Base-by-base conservation (phyloP, 345 rosid genomes). In the Firmiana major region DNA sequence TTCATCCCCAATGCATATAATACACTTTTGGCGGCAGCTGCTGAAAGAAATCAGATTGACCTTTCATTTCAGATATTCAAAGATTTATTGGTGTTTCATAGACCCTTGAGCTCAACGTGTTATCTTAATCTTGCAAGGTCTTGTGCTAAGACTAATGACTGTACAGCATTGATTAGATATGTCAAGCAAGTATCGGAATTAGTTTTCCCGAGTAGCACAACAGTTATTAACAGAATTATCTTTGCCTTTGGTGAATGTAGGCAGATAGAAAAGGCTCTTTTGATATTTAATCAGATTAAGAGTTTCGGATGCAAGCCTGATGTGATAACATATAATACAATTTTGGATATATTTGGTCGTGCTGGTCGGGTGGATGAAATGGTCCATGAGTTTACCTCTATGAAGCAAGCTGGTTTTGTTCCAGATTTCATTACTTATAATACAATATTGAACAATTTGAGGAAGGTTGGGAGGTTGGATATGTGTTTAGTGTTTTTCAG, bases 381-480 rank as follows among this genome's bases (percentile, higher is more conserved):
- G 97, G 81, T 91, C 15, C 17, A 13, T 77, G 58, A 81, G 74
- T 88, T 92, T 69, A 76, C 83, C 1, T 80, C 86, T 8, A 88
- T 94, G 93, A 91, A 91, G 84, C 90, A 89, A 83, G 90, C 84
- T 40, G 84, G 88, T 54, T 79, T 91, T 66, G 57, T 45, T 10
- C 83, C 90, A 0, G 88, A 94, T 84, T 84, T 91, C 9, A 75
- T 94, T 63, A 85, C 97, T 45, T 94, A 90, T 77, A 92, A 94
- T 83, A 94, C 97, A 9, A 60, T 91, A 53, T 60, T 92, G 74
- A 91, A 91, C 78, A 88, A 88, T 75, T 73, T 88, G 81, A 85
- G 88, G 78, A 92, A 87, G 86, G 83, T 85, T 40, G 94, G 98
- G 75, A 87, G 91, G 70, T 79, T 90, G 28, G 97, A 90, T 84